These are phyloP conservation scores for Magnaporthiopsis rhizophila DNA, from an alignment of 2,329 filamentous ascomycete species.

Conservation along the genomic window DNA sequence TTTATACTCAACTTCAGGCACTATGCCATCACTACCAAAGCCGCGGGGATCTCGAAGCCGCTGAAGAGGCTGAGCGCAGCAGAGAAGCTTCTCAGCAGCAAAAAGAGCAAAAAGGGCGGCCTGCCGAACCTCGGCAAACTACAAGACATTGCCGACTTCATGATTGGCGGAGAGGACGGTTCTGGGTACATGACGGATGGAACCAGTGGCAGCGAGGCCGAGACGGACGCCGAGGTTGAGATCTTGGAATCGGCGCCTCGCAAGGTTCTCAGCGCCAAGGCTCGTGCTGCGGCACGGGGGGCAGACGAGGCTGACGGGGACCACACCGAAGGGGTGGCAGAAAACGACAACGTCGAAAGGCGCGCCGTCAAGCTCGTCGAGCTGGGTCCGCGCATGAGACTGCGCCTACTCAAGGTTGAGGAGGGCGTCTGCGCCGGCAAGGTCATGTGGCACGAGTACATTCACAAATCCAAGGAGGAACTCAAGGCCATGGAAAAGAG, in stretches of 20 bases:
- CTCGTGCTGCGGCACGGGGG: constrained; percentile 35
- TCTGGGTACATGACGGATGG: constrained; percentile 79
- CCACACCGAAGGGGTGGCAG: constrained; percentile 33
- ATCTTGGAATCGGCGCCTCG: constrained; percentile 58
- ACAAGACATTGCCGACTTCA: constrained; percentile 89
- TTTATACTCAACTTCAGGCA: constrained; percentile 86
- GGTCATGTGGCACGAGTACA: constrained; percentile 95
- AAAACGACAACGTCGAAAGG: constrained; percentile 60
- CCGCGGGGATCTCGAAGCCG: constrained; percentile 75
- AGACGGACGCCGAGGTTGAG: constrained; percentile 94
- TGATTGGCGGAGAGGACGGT: constrained; percentile 72
- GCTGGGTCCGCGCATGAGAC: constrained; percentile 79
- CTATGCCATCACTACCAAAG: constrained; percentile 87
- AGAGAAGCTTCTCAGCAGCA: constrained; percentile 62
- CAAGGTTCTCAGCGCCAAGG: constrained; percentile 47
- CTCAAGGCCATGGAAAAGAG: constrained; percentile 69
- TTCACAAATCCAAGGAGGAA: constrained; percentile 76
- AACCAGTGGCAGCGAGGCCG: constrained; percentile 80
- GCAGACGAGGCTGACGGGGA: constrained; percentile 29
- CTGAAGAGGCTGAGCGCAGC: constrained; percentile 78
- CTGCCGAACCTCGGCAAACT: constrained; percentile 86
- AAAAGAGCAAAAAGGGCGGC: constrained; percentile 56
- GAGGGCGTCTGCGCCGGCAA: constrained; percentile 86
- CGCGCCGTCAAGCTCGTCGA: constrained; percentile 88
- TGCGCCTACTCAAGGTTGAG: constrained; percentile 91